These are phyloP conservation scores for Trichoderma brevicompactum DNA, from an alignment of 2,329 filamentous ascomycete species.

Conservation along the genomic window DNA sequence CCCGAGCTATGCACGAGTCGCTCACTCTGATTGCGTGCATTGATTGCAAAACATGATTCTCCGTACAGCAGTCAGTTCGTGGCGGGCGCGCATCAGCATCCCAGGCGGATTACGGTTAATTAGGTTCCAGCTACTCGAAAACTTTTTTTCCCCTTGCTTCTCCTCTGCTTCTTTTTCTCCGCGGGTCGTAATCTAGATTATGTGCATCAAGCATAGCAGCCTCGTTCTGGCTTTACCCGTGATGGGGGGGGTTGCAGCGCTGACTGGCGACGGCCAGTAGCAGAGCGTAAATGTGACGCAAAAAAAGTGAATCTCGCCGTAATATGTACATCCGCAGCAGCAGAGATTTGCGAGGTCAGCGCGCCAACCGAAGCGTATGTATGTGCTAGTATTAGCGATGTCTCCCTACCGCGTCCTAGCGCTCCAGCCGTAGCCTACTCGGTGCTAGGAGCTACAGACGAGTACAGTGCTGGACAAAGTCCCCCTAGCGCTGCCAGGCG, in stretches of 20 bases:
- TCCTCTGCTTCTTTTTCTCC: not conserved
- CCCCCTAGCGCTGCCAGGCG: not conserved
- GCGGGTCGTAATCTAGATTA: conserved; percentile 10
- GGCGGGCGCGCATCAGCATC: conserved; percentile 15
- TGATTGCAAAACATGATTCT: not conserved
- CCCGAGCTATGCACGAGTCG: conserved; percentile 22
- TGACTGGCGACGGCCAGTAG: not conserved
- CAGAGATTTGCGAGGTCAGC: conserved; percentile 17
- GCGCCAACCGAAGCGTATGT: conserved; percentile 18
- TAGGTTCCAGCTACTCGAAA: not conserved
- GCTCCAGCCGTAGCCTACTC: not conserved
- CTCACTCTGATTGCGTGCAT: not conserved
- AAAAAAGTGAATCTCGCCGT: conserved; percentile 15
- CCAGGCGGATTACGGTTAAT: not conserved
- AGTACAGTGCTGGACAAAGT: too few relatives aligned
- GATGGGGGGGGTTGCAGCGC: conserved; percentile 3
- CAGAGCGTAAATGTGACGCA: conserved; percentile 21
- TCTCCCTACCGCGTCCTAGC: not conserved
- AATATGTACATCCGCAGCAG: not conserved
- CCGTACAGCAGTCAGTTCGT: not conserved
- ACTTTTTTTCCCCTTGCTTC: not conserved
- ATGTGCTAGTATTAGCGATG: conserved; percentile 1
- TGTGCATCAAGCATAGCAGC: conserved; percentile 12
- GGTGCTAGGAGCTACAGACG: too few relatives aligned
- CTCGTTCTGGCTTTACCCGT: not conserved